A percentile compares a stretch with the other conserved stretches of the same genome.
Evolutionary conservation across 352 stramenopile genomes (phyloP).

Genomic region (Pythium phragmitis): DNA sequence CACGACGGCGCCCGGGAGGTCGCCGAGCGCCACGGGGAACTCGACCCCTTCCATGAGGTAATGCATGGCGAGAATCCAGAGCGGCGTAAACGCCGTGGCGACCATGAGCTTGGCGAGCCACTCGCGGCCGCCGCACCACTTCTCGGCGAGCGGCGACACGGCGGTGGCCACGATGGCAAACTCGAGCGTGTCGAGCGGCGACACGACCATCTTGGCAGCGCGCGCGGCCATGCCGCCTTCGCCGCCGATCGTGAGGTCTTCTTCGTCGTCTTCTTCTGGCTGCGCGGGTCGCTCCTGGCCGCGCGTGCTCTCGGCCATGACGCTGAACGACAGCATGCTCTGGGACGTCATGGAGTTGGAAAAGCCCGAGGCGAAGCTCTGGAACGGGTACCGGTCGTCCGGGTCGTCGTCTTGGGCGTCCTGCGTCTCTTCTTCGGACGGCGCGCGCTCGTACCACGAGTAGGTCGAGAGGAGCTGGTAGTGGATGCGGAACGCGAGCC

Average conservation of each 20-base stretch:
- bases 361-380: conserved; percentile 24
- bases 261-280: conserved; percentile 15
- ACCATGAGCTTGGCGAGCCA: conserved; percentile 26
- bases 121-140: conserved; percentile 23
- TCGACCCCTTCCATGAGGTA: conserved; percentile 2
- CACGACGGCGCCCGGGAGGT: conserved; percentile 14
- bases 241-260: conserved; percentile 22
- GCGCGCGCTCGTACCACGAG: conserved; percentile 26
- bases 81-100: conserved; percentile 6
- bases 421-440: conserved; percentile 15
- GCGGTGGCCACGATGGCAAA: conserved; percentile 16
- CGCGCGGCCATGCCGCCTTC: conserved; percentile 19
- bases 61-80: conserved; percentile 16
- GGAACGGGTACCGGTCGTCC: conserved; percentile 19
- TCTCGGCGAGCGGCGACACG: conserved; percentile 22
- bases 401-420: conserved; percentile 5
- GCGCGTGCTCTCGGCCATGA: neutral
- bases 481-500: conserved; percentile 33
- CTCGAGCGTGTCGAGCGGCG: conserved; percentile 25
- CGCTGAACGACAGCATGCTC: conserved; percentile 3
- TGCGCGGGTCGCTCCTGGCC: neutral
- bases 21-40: conserved; percentile 12
- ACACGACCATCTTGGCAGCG: conserved; percentile 22
- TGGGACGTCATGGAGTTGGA: conserved; percentile 12
- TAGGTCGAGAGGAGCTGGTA: conserved; percentile 29